Conservation (phyloP, 352 stramenopile genomes). For the Phytophthora pseudosyringae region DNA sequence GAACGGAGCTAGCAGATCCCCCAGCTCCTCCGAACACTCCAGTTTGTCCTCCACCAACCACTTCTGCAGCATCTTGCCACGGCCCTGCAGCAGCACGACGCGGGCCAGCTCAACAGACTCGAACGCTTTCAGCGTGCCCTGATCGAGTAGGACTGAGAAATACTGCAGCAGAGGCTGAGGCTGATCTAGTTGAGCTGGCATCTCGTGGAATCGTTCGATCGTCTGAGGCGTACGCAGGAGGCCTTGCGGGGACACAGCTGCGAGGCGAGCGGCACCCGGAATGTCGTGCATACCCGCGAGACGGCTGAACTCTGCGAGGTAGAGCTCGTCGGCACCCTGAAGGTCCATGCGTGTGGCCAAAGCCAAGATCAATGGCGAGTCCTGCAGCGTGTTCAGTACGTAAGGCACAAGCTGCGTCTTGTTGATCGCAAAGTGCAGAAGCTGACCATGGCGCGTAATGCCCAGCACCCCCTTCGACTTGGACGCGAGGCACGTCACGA, state of each 20-base stretch:
- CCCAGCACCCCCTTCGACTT: constrained; percentile 97
- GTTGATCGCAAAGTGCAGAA: constrained; percentile 98
- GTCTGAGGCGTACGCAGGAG: constrained; percentile 97
- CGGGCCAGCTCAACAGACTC: constrained; percentile 99
- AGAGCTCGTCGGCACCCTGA: constrained; percentile 98
- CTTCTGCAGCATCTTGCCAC: constrained; percentile 98
- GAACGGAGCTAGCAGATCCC: constrained; percentile 95
- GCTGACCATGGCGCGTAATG: constrained; percentile 97
- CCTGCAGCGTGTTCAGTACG: constrained; percentile 97
- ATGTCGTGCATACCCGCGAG: constrained; percentile 88
- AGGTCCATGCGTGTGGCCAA: constrained; percentile 97
- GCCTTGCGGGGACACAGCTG: constrained; percentile 87
- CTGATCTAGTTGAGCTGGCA: constrained; percentile 96
- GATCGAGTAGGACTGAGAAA: constrained; percentile 98
- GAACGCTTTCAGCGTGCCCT: constrained; percentile 98
- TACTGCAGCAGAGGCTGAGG: constrained; percentile 99
- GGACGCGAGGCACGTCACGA: constrained; percentile 92
- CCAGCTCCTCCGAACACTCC: constrained; percentile 97
- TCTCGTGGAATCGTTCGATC: constrained; percentile 99
- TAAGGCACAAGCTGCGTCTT: constrained; percentile 98
- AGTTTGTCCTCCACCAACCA: constrained; percentile 99
- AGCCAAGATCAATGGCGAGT: constrained; percentile 96
- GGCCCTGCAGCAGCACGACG: constrained; percentile 97
- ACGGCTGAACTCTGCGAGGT: constrained; percentile 98
- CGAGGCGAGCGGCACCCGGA: constrained; percentile 89